phyloP scores from a whole-genome alignment of 257 asterid genomes.

The Euphrasia confusa region DNA sequence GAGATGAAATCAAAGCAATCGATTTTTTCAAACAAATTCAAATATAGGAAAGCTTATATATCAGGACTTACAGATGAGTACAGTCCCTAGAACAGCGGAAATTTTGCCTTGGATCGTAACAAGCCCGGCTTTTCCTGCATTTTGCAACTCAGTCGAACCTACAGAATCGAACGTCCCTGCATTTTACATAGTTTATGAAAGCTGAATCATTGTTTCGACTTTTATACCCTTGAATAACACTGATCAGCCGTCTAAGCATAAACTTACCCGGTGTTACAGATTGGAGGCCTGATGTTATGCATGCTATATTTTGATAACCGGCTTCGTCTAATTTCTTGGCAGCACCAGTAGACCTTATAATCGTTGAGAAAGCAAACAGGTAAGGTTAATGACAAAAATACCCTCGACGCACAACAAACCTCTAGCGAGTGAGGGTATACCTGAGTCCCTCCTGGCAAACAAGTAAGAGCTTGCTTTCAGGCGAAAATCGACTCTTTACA shows the following conservation, averaged over 20 bases:
- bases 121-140: constrained; percentile 95
- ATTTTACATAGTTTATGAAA: background rate
- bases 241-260: constrained; percentile 6
- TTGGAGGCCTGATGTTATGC: constrained; percentile 91
- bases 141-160: constrained; percentile 82
- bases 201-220: background rate
- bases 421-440: constrained; percentile 13
- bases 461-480: constrained; percentile 73
- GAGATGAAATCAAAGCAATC: constrained; percentile 19
- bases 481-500: constrained; percentile 60
- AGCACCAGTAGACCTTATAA: constrained; percentile 75
- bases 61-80: constrained; percentile 66
- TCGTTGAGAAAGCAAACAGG: background rate
- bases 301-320: constrained; percentile 67
- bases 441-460: constrained; percentile 96
- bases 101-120: constrained; percentile 81
- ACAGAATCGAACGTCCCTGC: constrained; percentile 76
- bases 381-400: background rate
- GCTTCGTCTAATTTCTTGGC: constrained; percentile 63
- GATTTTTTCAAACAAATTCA: background rate
- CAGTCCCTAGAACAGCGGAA: constrained; percentile 84
- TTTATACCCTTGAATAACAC: background rate
- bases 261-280: constrained; percentile 63
- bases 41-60: background rate
- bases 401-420: background rate